A percentile compares a stretch with the other conserved stretches of the same genome.
Conservation (phyloP, 2,329 filamentous ascomycete genomes). For the Rachicladosporium sp. region DNA sequence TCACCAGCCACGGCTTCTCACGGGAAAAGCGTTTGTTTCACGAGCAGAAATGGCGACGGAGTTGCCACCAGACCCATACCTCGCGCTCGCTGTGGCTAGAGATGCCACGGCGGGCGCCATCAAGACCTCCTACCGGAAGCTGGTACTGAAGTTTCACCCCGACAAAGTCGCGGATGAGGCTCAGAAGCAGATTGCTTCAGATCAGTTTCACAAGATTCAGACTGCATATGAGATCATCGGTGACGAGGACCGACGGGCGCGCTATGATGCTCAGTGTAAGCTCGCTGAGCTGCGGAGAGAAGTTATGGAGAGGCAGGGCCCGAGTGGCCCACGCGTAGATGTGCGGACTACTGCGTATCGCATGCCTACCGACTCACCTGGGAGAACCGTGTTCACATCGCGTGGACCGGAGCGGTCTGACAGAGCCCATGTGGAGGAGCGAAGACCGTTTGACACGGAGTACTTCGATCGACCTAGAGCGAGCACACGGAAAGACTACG, state of each 20-base stretch:
- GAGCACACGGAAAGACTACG: conserved; percentile 26
- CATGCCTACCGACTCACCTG: conserved; percentile 17
- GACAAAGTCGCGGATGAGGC: conserved; percentile 56
- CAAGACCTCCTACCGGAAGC: conserved; percentile 83
- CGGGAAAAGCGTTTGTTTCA: conserved; percentile 2
- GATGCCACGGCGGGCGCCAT: conserved; percentile 66
- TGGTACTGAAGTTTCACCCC: conserved; percentile 70
- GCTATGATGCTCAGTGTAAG: conserved; percentile 67
- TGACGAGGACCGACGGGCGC: conserved; percentile 57
- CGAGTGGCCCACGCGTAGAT: conserved; percentile 15
- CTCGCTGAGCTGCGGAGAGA: conserved; percentile 53
- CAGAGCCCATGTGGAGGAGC: conserved; percentile 19
- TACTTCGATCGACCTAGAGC: conserved; percentile 26
- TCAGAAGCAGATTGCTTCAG: conserved; percentile 64
- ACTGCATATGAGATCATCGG: conserved; percentile 84
- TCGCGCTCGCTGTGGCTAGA: conserved; percentile 60
- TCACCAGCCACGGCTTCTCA: too few species aligned
- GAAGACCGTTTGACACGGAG: conserved; percentile 19
- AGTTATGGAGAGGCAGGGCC: conserved; percentile 29
- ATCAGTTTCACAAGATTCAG: conserved; percentile 86
- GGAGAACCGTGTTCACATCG: conserved; percentile 16
- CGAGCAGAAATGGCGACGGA: conserved; percentile 2
- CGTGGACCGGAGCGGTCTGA: conserved; percentile 10
- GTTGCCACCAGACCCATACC: conserved; percentile 63
- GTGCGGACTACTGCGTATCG: conserved; percentile 24